Evolutionary conservation across 2,329 filamentous ascomycete species (phyloP), one percentile per base, ranked within the genome.

Genomic region (Geosmithia putterillii): DNA sequence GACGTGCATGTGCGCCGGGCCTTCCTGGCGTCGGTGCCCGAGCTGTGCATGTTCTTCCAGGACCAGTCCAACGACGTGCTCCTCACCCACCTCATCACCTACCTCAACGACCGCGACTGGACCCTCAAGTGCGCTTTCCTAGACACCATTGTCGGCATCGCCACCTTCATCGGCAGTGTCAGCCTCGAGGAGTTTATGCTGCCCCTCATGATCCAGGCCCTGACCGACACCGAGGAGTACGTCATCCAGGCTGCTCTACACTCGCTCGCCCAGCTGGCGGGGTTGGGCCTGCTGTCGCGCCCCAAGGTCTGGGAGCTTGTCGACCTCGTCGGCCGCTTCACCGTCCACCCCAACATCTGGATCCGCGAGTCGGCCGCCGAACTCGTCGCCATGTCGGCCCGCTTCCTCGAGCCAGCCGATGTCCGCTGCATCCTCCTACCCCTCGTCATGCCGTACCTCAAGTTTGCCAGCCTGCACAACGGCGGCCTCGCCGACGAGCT

Each of bases 111-210:
- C 54, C 79, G 83, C 37, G 89, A 98, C 58, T 98, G 92, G 92
- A 87, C 87, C 59, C 67, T 98, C 25, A 95, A 95, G 60, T 95
- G 88, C 54, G 88, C 90, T 3, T 96, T 96, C 57, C 95, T 98
- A 54, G 89, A 95, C 55, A 86, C 88, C 0, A 87, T 96, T 21
- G 86, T 96, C 15, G 90, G 89, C 3, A 89, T 98, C 50, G 86
- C 89, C 4, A 79, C 86, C 1, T 95, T 95, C 52, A 76, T 96
- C 28, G 92, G 92, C 22, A 88, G 85, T 46, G 85, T 81, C 28
- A 94, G 83, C 51, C 66, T 98, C 25, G 92, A 98, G 60, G 88
- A 94, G 51, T 98, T 95, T 53, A 94, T 96, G 50, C 65, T 98
- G 21, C 92, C 94, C 1, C 70, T 98, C 14, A 95, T 98, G 87